Base-by-base conservation (phyloP, 2,329 filamentous ascomycete species). In the Pestalotiopsis sp. region DNA sequence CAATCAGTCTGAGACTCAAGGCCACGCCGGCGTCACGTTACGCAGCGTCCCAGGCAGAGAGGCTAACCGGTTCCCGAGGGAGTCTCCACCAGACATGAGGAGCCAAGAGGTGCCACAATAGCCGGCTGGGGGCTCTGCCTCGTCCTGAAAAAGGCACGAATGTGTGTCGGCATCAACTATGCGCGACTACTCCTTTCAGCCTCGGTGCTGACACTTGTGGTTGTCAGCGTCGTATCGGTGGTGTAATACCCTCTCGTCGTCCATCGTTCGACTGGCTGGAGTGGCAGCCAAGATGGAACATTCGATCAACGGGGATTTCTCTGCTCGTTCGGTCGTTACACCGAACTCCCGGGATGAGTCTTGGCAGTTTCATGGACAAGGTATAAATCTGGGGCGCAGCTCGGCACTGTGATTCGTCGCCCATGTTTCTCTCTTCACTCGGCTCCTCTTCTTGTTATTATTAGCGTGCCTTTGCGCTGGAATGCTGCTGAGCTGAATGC, bases 351-450 rank as follows among this genome's bases (percentile, higher is more conserved):
- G 13, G 26, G n/a, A 38, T 22, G 26, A 22, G 59, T 22, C 24
- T 38, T 38, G 59, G 38, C 30, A 22, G 59, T 62, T 58, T 35
- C 59, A 40, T 20, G n/a, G 59, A 62, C 30, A 22, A 20, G 59
- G 59, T 17, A 39, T 35, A 38, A 62, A 62, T 40, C 59, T 62
- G 59, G 59, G 59, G 59, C 59, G 59, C 59, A 62, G 59, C 59
- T 62, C 24, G 20, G 14, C 13, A n/a, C 4, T 38, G 17, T 62
- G 59, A 62, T 62, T 62, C 59, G 59, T 62, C 44, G 44, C 20
- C 17, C 17, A 22, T 52, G 14, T n/a, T 52, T 20, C 44, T 22
- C 20, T 17, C 44, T 20, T 20, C n/a, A n/a, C 44, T 35, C 30
- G 30, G 30, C 30, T 35, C 30, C 30, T 35, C 30, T 35, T 35